These are phyloP conservation scores for Neofusicoccum laricinum DNA, from an alignment of 2,329 filamentous ascomycete species.

Conservation along the genomic window DNA sequence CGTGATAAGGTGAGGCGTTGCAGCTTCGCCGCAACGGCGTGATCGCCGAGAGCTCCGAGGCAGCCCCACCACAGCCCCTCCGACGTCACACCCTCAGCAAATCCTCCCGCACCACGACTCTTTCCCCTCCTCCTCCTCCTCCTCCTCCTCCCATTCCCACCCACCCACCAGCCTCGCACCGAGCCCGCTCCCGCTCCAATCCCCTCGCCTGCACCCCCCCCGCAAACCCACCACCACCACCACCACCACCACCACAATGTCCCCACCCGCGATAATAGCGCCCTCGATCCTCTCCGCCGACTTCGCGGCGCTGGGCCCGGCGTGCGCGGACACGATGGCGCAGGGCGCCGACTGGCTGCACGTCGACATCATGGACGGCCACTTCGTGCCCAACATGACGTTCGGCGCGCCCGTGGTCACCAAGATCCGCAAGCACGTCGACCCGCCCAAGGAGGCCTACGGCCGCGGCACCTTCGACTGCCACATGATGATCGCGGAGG, in stretches of 20 bases:
- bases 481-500: slow-evolving; percentile 99
- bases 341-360: slow-evolving; percentile 65
- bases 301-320: slow-evolving; percentile 83
- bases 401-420: slow-evolving; percentile 94
- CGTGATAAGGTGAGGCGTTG: background rate
- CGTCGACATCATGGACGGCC: slow-evolving; percentile 72
- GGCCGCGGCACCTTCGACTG: slow-evolving; percentile 96
- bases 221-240: background rate
- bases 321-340: slow-evolving; percentile 81
- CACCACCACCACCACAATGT: slow-evolving; percentile 57
- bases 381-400: slow-evolving; percentile 98
- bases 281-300: slow-evolving; percentile 98
- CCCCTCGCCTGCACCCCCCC: background rate
- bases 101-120: background rate
- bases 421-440: slow-evolving; percentile 85
- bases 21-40: background rate
- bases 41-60: background rate
- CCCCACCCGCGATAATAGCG: slow-evolving; percentile 88
- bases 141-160: background rate
- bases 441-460: slow-evolving; percentile 64
- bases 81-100: slow-evolving; percentile 10
- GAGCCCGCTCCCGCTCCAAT: background rate
- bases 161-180: background rate
- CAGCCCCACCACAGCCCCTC: slow-evolving; percentile 12
- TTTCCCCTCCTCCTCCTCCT: too few species aligned